Conservation (phyloP, 2,329 filamentous ascomycete species). For the Apiospora marii region DNA sequence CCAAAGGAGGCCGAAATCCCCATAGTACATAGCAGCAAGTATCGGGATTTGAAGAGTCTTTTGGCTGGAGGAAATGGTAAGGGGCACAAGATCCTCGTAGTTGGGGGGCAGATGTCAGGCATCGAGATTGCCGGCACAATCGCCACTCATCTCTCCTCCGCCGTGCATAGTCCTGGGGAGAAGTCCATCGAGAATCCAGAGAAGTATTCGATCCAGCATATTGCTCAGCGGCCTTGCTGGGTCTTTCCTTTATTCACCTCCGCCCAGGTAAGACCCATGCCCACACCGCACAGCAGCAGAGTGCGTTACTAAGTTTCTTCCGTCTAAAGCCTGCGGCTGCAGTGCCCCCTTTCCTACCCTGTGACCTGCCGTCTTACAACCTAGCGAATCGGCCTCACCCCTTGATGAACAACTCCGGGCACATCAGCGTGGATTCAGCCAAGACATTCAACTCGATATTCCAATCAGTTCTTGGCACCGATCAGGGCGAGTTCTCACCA, state of each 20-base stretch:
- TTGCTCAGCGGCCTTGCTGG: constrained; percentile 76
- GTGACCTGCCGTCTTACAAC: constrained; percentile 79
- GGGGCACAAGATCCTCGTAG: constrained; percentile 72
- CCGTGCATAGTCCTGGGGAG: constrained; percentile 58
- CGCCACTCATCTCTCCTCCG: constrained; percentile 74
- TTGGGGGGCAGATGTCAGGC: constrained; percentile 85
- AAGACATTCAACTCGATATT: constrained; percentile 60
- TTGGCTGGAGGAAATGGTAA: constrained; percentile 46
- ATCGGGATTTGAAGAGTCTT: constrained; percentile 62
- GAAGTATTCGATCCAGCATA: constrained; percentile 70
- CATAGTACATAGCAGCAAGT: constrained; percentile 73
- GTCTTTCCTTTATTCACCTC: constrained; percentile 68
- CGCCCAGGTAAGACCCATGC: constrained; percentile 50
- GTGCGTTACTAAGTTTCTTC: constrained; percentile 37
- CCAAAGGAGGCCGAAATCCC: constrained; percentile 50
- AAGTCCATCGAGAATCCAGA: constrained; percentile 51
- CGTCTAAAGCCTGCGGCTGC: constrained; percentile 49
- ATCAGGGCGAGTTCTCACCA: constrained; percentile 61
- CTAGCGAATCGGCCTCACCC: constrained; percentile 66
- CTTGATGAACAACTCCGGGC: constrained; percentile 69
- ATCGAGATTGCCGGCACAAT: constrained; percentile 79
- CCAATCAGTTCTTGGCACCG: constrained; percentile 55
- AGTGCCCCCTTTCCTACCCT: constrained; percentile 71
- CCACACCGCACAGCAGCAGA: not conserved
- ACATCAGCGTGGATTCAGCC: constrained; percentile 66